A percentile compares a stretch with the other conserved stretches of the same genome.
These are phyloP conservation scores for Plenodomus tracheiphilus DNA, from an alignment of 2,329 filamentous ascomycete genomes.

Conservation along the genomic window DNA sequence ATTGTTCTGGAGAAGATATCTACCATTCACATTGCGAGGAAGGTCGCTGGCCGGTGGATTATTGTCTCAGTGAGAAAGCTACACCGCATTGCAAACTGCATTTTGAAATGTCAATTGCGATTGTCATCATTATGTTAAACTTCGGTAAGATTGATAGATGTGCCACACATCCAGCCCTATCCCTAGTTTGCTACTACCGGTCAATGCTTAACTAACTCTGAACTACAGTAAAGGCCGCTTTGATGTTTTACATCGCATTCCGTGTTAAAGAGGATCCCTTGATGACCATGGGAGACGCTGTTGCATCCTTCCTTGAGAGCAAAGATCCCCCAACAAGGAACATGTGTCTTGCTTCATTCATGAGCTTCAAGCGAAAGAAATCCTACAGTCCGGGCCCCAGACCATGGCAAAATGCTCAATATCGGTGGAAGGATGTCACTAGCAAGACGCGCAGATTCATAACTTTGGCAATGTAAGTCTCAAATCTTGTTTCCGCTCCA, in stretches of 20 bases:
- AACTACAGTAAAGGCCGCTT: constrained; percentile 17
- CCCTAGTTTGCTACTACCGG: too few relatives aligned
- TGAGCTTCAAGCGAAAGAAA: constrained; percentile 4
- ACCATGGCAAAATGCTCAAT: constrained; percentile 7
- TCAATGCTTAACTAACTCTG: background rate
- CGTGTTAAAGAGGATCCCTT: constrained; percentile 19
- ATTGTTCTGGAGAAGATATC: background rate
- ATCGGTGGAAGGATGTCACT: constrained; percentile 13
- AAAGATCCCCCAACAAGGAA: constrained; percentile 11
- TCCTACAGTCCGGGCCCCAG: constrained; percentile 3
- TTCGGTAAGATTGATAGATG: background rate
- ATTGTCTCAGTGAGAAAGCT: constrained; percentile 24
- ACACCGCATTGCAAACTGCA: constrained; percentile 20
- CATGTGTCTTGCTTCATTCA: constrained; percentile 16
- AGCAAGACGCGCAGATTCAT: constrained; percentile 11
- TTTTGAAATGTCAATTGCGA: constrained; percentile 15
- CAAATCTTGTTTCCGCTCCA: background rate
- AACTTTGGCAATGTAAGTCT: constrained; percentile 10
- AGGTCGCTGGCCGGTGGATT: constrained; percentile 10
- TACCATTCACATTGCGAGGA: background rate
- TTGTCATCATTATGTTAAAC: constrained; percentile 20
- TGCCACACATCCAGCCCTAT: too few relatives aligned
- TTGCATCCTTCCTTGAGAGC: constrained; percentile 20
- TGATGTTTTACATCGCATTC: constrained; percentile 21
- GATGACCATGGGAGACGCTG: constrained; percentile 27